Evolutionary conservation across 805 yeast genomes (phyloP).

Genomic region (Sugiyamaella lignohabitans): DNA sequence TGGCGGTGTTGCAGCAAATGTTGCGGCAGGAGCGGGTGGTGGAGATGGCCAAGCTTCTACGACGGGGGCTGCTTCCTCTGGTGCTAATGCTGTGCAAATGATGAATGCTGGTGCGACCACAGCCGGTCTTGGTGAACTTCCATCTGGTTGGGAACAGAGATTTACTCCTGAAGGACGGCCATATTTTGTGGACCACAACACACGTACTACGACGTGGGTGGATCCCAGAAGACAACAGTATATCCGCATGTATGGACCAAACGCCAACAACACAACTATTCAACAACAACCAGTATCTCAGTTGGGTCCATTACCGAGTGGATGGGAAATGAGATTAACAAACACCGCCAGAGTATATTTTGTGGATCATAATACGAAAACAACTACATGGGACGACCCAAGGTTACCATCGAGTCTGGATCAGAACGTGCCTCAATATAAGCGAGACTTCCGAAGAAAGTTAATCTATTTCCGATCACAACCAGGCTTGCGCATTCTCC

Average conservation of each 20-base stretch:
- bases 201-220: conserved; percentile 99
- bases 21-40: conserved; percentile 40
- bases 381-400: conserved; percentile 99
- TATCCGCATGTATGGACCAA: conserved; percentile 82
- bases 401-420: conserved; percentile 94
- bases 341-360: conserved; percentile 97
- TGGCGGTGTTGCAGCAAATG: conserved; percentile 47
- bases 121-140: conserved; percentile 92
- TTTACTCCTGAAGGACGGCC: conserved; percentile 98
- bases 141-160: conserved; percentile 99
- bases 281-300: conserved; percentile 98
- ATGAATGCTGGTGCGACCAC: conserved; percentile 84
- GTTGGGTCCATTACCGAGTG: conserved; percentile 94
- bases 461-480: conserved; percentile 96
- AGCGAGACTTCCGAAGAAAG: conserved; percentile 97
- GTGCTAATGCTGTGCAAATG: conserved; percentile 37
- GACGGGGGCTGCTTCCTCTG: conserved; percentile 37
- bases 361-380: conserved; percentile 98
- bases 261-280: conserved; percentile 70
- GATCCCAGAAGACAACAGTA: conserved; percentile 99
- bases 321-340: conserved; percentile 99
- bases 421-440: conserved; percentile 98
- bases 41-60: conserved; percentile 36
- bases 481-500: conserved; percentile 92
- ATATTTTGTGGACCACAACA: conserved; percentile 96